Conservation (phyloP, 768 basidiomycete species). For the Suillus placidus region DNA sequence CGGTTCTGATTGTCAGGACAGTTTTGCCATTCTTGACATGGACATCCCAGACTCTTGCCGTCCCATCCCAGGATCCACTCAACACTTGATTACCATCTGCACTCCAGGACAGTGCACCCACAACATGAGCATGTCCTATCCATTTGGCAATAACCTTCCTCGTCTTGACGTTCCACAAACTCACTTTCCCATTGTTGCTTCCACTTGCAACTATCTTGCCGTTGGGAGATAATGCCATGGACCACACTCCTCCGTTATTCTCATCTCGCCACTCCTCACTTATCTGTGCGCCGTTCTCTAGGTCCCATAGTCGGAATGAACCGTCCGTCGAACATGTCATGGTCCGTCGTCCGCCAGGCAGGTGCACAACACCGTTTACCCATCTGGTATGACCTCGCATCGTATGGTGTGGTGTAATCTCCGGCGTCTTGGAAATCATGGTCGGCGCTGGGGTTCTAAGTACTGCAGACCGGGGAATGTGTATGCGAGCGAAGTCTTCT, state of each 20-base stretch:
- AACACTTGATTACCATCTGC: background rate
- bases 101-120: background rate
- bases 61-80: background rate
- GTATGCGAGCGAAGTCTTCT: background rate
- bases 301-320: background rate
- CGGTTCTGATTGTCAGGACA: background rate
- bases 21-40: background rate
- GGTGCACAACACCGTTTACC: background rate
- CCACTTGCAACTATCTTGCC: background rate
- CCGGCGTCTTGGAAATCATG: background rate
- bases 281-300: background rate
- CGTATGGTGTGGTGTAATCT: accelerated
- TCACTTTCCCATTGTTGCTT: background rate
- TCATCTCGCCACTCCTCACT: background rate
- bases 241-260: background rate
- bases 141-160: background rate
- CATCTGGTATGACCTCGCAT: background rate
- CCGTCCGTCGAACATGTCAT: background rate
- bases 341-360: background rate
- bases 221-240: background rate
- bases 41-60: background rate
- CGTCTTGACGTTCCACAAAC: background rate
- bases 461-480: background rate
- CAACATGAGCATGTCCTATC: background rate
- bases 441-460: background rate